Evolutionary conservation across 768 basidiomycete genomes (phyloP).

Genomic region (Psilocybe sp.): DNA sequence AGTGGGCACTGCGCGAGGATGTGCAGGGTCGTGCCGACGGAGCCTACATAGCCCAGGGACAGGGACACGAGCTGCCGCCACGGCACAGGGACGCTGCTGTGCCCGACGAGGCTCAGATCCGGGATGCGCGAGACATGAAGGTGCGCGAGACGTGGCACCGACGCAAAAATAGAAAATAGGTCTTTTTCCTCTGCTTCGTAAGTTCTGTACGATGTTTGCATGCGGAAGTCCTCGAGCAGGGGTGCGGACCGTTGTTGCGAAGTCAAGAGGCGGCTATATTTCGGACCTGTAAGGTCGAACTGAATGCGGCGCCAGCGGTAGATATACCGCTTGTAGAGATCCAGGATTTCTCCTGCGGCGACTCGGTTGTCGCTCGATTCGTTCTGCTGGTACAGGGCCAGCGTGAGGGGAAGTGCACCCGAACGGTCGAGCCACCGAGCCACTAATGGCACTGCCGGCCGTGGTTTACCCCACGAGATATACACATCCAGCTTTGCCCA

Average conservation of each 20-base stretch:
- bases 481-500: constrained; percentile 37
- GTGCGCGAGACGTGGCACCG: constrained; percentile 25
- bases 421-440: constrained; percentile 31
- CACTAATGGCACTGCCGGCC: constrained; percentile 26
- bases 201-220: constrained; percentile 23
- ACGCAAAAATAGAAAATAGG: constrained; percentile 27
- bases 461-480: constrained; percentile 25
- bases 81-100: constrained; percentile 23
- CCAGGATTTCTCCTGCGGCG: constrained; percentile 24
- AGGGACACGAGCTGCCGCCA: constrained; percentile 28
- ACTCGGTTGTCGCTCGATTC: constrained; percentile 27
- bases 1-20: constrained; percentile 26
- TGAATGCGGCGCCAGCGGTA: constrained; percentile 29
- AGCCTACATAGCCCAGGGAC: constrained; percentile 24
- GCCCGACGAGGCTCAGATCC: constrained; percentile 21
- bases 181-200: constrained; percentile 28
- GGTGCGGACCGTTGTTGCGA: constrained; percentile 23
- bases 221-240: constrained; percentile 26
- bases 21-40: constrained; percentile 23
- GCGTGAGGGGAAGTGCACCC: constrained; percentile 27
- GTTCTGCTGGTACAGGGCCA: constrained; percentile 30
- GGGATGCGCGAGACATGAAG: constrained; percentile 30
- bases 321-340: constrained; percentile 27
- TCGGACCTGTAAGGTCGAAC: constrained; percentile 29
- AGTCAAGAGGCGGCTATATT: constrained; percentile 19